These are phyloP conservation scores for Scenedesmus sp. DNA, from an alignment of 163 green algal genomes.

Conservation along the genomic window DNA sequence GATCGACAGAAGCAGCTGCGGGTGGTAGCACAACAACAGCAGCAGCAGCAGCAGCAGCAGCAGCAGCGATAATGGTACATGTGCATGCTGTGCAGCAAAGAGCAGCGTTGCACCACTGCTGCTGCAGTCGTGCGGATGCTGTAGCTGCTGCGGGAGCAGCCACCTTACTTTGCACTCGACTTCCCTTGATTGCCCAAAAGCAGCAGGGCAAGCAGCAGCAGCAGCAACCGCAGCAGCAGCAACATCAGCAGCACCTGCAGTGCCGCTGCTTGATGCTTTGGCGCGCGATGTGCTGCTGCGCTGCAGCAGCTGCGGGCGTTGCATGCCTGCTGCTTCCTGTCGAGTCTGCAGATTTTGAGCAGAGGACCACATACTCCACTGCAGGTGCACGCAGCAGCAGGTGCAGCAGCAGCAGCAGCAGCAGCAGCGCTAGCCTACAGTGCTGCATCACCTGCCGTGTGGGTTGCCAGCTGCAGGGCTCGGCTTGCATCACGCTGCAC, in stretches of 20 bases:
- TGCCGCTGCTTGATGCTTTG: background rate
- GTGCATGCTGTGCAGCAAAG: background rate
- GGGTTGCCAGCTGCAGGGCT: background rate
- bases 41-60: background rate
- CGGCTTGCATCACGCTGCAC: too few species aligned
- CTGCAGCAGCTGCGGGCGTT: background rate
- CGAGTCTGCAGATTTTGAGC: background rate
- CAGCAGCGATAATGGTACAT: background rate
- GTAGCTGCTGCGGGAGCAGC: background rate
- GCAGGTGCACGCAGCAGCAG: too few species aligned
- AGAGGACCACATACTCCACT: constrained; percentile 7
- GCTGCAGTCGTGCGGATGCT: background rate
- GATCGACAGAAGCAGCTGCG: background rate
- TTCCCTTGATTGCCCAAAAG: background rate
- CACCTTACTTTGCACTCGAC: background rate
- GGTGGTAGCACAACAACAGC: too few species aligned
- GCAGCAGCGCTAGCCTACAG: background rate
- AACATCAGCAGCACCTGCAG: background rate
- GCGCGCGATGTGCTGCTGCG: background rate
- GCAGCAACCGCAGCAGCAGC: background rate
- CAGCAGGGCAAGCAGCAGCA: background rate
- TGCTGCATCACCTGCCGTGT: background rate
- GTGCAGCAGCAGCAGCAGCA: background rate
- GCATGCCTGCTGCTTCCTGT: constrained; percentile 16
- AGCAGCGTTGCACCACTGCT: background rate